Percentiles rank a stretch among this genome's conserved stretches.
These are phyloP conservation scores for Picochlorum sp. DNA, from an alignment of 139 green algal genomes.

Conservation along the genomic window DNA sequence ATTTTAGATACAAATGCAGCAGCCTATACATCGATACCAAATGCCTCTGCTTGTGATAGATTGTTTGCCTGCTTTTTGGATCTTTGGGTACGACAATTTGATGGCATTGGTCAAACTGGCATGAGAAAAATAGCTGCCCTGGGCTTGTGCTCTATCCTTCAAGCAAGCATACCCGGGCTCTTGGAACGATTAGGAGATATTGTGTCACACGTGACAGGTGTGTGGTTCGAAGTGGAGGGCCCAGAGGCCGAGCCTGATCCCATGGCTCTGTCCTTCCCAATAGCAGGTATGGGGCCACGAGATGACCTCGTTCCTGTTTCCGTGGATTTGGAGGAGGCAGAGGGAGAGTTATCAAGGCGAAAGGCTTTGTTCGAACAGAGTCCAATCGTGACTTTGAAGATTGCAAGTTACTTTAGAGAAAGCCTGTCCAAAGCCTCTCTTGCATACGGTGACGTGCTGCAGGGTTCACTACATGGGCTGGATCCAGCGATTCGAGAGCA, in stretches of 20 bases:
- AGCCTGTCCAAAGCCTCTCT: slow-evolving; percentile 18
- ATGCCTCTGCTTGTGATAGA: background rate
- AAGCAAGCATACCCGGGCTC: slow-evolving; percentile 28
- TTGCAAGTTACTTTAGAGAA: slow-evolving; percentile 28
- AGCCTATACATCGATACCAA: slow-evolving; percentile 16
- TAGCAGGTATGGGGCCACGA: background rate
- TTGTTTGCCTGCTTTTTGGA: slow-evolving; percentile 38
- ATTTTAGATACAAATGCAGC: slow-evolving; percentile 3
- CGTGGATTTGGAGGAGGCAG: slow-evolving; percentile 25
- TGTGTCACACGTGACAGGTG: slow-evolving; percentile 33
- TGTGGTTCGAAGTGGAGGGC: slow-evolving; percentile 43
- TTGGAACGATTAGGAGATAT: slow-evolving; percentile 31
- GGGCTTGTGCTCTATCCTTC: slow-evolving; percentile 57
- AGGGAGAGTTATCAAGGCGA: slow-evolving; percentile 20
- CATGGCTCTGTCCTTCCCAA: slow-evolving; percentile 4
- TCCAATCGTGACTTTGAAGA: slow-evolving; percentile 12
- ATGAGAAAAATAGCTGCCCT: slow-evolving; percentile 64
- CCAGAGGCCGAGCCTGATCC: slow-evolving; percentile 8
- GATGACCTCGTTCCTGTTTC: slow-evolving; percentile 14
- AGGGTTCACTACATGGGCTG: too few species aligned
- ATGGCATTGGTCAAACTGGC: slow-evolving; percentile 29
- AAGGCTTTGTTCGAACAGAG: slow-evolving; percentile 13
- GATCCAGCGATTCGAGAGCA: too few species aligned
- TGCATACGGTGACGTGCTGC: too few species aligned
- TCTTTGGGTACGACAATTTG: slow-evolving; percentile 52